A percentile compares a stretch with the other conserved stretches of the same genome.
Evolutionary conservation across 1,284 basidiomycete genomes (phyloP).

Genomic region (Trichosporon ovoides): DNA sequence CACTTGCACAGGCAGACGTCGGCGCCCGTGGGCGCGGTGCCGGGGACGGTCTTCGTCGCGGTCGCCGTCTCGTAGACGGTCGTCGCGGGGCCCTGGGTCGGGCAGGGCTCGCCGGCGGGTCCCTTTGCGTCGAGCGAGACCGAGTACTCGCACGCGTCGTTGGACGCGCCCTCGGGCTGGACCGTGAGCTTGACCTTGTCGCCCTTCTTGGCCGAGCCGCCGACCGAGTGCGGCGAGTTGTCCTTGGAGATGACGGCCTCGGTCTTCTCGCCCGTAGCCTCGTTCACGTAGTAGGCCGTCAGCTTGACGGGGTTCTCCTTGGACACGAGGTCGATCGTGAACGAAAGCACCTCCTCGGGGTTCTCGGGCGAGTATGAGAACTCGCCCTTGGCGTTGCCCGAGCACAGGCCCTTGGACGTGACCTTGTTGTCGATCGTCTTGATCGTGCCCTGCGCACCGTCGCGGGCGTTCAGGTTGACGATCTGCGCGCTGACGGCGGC

Average conservation of each 20-base stretch:
- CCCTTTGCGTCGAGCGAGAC: not conserved
- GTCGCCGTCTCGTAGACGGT: slow-evolving; percentile 8
- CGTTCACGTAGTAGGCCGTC: not conserved
- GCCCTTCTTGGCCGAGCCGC: not conserved
- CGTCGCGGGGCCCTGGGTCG: not conserved
- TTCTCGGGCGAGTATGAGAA: slow-evolving; percentile 10
- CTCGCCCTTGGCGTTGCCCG: slow-evolving; percentile 6
- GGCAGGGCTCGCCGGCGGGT: not conserved
- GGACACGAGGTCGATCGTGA: slow-evolving; percentile 9
- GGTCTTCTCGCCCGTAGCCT: slow-evolving; percentile 7
- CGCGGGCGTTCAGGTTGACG: slow-evolving; percentile 2
- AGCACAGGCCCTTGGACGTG: slow-evolving; percentile 16
- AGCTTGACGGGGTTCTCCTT: slow-evolving; percentile 11
- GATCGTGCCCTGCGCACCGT: not conserved
- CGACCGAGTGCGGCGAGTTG: not conserved
- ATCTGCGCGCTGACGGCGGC: slow-evolving; percentile 7
- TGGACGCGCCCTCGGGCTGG: not conserved
- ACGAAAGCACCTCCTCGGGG: slow-evolving; percentile 7
- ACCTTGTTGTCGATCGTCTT: slow-evolving; percentile 6
- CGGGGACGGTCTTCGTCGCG: not conserved
- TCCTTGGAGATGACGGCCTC: not conserved
- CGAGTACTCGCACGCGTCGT: slow-evolving; percentile 6
- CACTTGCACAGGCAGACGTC: slow-evolving; percentile 12
- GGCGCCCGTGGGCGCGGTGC: not conserved
- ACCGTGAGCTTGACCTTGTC: not conserved